Conservation (phyloP, 306 rosid species). For the Quercus aquifolioides region DNA sequence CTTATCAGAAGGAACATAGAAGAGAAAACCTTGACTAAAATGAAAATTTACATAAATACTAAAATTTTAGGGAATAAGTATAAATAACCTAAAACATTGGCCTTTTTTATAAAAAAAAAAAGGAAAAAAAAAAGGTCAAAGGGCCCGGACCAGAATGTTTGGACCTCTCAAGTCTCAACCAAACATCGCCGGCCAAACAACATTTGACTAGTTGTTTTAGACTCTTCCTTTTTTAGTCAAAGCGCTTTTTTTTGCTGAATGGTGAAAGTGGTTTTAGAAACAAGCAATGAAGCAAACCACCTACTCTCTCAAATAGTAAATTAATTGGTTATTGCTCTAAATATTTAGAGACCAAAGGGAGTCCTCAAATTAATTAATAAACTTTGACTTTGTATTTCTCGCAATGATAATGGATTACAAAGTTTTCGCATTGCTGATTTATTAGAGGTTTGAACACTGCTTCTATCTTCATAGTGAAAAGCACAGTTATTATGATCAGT, state of each 20-base stretch:
- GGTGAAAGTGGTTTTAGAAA: too few species aligned
- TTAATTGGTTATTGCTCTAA: too few species aligned
- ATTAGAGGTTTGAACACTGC: not conserved
- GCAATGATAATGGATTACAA: not conserved
- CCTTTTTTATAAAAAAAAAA: not conserved
- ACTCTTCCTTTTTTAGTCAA: not conserved
- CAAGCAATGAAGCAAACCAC: not conserved
- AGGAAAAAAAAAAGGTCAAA: too few species aligned
- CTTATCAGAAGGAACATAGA: not conserved
- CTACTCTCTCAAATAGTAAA: not conserved
- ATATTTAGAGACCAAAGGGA: not conserved
- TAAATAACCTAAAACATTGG: not conserved
- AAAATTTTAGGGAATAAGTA: not conserved
- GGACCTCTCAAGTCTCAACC: not conserved
- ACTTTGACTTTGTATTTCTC: not conserved
- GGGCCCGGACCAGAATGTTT: not conserved
- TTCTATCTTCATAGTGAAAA: too few species aligned
- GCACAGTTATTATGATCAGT: too few species aligned
- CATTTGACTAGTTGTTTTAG: conserved; percentile 17
- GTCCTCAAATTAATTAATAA: not conserved
- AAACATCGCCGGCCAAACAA: conserved; percentile 16
- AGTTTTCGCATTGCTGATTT: not conserved
- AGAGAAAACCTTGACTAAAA: not conserved
- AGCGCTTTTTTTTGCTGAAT: too few species aligned
- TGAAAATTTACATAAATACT: not conserved